A percentile compares a stretch with the other conserved stretches of the same genome.
phyloP scores from a whole-genome alignment of 345 rosid species.

The Excoecaria agallocha region DNA sequence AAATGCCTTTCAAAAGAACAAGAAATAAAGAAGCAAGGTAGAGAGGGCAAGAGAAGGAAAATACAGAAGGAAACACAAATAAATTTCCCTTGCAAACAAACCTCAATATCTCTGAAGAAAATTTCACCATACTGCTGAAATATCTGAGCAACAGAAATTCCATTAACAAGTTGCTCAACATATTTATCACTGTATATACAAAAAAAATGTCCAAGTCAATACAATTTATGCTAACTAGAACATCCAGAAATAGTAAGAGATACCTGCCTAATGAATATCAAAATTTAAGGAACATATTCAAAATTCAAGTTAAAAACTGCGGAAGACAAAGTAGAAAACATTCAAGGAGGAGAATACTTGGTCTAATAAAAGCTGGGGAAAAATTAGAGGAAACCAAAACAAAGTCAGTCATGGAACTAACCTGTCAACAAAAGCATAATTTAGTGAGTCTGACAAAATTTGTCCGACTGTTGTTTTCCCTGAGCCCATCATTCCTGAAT shows the following conservation, averaged over 20 bases:
- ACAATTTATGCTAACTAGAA: not conserved
- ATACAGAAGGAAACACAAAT: not conserved
- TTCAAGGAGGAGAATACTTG: no score
- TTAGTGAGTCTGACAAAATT: constrained; percentile 40
- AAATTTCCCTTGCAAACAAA: not conserved
- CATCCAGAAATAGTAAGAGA: not conserved
- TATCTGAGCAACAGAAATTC: constrained; percentile 39
- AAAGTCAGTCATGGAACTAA: constrained; percentile 16
- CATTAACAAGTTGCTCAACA: constrained; percentile 39
- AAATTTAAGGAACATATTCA: no score
- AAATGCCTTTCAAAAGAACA: not conserved
- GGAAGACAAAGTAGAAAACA: no score
- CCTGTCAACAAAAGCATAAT: constrained; percentile 49
- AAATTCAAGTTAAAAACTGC: no score
- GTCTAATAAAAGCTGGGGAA: not conserved
- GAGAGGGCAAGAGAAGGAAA: not conserved
- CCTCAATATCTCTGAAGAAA: constrained; percentile 52
- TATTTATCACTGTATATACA: constrained; percentile 35
- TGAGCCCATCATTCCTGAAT: constrained; percentile 56
- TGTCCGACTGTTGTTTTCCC: constrained; percentile 52
- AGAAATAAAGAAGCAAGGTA: not conserved
- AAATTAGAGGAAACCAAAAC: not conserved
- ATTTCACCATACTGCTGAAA: constrained; percentile 38
- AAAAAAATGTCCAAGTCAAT: not conserved
- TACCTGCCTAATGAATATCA: not conserved